Conservation (phyloP, 73 alveolate species). For the Stentor coeruleus region DNA sequence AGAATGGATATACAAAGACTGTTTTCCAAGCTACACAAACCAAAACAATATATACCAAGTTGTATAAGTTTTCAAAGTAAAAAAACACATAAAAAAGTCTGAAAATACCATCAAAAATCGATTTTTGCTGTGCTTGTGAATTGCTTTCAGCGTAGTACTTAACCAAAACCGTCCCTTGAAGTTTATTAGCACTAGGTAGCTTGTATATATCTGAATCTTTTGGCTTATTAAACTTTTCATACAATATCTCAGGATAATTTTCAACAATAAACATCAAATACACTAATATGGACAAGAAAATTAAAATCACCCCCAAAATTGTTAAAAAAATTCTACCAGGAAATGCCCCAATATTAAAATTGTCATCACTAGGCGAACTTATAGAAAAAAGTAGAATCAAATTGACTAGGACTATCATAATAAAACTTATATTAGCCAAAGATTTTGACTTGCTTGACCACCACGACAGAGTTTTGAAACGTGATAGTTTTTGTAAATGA, state of each 20-base stretch:
- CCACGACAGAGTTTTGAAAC: conserved; percentile 5
- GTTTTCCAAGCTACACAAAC: conserved; percentile 19
- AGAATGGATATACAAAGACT: conserved; percentile 26
- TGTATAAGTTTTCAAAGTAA: conserved; percentile 4
- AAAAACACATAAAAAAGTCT: conserved; percentile 21
- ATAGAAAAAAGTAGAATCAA: conserved; percentile 13
- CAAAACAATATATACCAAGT: conserved; percentile 16
- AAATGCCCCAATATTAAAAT: not conserved
- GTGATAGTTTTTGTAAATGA: conserved; percentile 28
- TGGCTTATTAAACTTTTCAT: conserved; percentile 21
- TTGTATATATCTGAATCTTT: conserved; percentile 23
- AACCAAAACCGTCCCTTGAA: conserved; percentile 12
- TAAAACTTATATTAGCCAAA: conserved; percentile 8
- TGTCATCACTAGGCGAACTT: conserved; percentile 10
- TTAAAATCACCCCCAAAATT: not conserved
- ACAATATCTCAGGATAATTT: conserved; percentile 28
- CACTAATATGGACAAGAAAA: conserved; percentile 15
- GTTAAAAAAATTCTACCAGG: conserved; percentile 1
- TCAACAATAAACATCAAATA: conserved; percentile 9
- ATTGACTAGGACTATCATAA: conserved; percentile 9
- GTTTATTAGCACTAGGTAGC: conserved; percentile 7
- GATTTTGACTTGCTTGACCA: conserved; percentile 21
- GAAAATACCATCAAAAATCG: not conserved
- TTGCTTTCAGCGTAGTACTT: not conserved
- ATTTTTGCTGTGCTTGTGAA: not conserved